phyloP scores from a whole-genome alignment of 176 grass and related monocot genomes.

The Musa itinerans region DNA sequence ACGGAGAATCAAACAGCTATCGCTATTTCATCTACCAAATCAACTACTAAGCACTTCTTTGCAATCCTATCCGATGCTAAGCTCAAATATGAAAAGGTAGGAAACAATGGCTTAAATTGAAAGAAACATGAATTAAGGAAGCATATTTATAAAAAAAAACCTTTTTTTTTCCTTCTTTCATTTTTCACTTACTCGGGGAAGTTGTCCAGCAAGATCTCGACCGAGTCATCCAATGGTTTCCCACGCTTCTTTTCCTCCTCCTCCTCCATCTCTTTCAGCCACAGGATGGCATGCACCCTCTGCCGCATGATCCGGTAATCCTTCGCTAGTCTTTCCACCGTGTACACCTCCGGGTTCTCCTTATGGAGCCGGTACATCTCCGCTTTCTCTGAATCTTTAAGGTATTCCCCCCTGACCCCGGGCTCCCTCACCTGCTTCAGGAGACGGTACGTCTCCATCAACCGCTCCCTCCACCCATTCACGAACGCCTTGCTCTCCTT shows the following conservation, averaged over 20 bases:
- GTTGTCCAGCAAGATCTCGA: constrained; percentile 69
- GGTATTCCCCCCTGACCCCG: constrained; percentile 53
- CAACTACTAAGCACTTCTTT: no score
- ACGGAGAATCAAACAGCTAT: no score
- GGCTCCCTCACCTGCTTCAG: constrained; percentile 85
- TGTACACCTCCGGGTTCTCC: constrained; percentile 75
- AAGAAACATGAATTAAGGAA: neutral
- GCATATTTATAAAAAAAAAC: neutral
- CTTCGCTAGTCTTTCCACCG: constrained; percentile 10
- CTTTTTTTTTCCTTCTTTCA: neutral
- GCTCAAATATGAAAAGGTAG: neutral
- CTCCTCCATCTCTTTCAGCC: constrained; percentile 98
- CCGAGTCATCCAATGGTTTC: constrained; percentile 65
- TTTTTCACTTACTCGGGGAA: constrained; percentile 53
- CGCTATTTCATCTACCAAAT: no score
- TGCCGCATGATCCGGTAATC: constrained; percentile 88
- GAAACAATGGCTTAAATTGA: neutral
- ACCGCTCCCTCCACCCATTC: constrained; percentile 50
- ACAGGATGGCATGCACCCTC: constrained; percentile 90
- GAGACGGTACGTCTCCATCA: constrained; percentile 52
- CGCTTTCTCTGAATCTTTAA: constrained; percentile 93
- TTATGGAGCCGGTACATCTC: constrained; percentile 96
- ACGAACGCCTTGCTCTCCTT: constrained; percentile 38
- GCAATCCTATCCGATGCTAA: neutral
- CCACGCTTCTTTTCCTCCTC: neutral